phyloP scores from a whole-genome alignment of 2,329 filamentous ascomycete species.

The Drechslera avenae region DNA sequence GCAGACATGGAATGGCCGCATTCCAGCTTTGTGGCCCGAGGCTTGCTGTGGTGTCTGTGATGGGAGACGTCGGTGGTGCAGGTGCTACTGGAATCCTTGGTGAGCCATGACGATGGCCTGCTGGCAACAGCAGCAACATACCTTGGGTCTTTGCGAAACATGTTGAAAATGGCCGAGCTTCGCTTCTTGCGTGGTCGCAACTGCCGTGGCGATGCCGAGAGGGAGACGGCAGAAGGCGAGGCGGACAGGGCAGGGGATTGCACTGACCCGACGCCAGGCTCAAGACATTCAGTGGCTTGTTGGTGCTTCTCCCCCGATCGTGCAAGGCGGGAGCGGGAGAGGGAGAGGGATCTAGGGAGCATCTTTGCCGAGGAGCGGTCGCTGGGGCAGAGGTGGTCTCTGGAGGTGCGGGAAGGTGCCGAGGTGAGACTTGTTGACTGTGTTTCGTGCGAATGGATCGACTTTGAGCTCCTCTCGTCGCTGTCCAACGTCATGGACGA shows the following conservation, averaged over 20 bases:
- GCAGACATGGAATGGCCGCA: conserved; percentile 42
- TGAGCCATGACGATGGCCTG: not conserved
- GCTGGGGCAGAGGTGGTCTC: conserved; percentile 28
- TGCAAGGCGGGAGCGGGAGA: conserved; percentile 23
- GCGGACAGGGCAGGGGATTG: conserved; percentile 33
- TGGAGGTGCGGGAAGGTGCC: conserved; percentile 41
- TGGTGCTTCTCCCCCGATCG: conserved; percentile 27
- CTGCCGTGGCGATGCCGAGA: conserved; percentile 25
- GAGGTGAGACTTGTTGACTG: conserved; percentile 45
- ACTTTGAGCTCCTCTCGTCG: conserved; percentile 41
- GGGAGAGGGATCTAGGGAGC: conserved; percentile 21
- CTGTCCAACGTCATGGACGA: conserved; percentile 40
- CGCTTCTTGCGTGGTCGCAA: conserved; percentile 34
- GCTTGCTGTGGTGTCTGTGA: conserved; percentile 30
- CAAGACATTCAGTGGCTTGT: conserved; percentile 21
- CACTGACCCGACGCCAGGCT: conserved; percentile 22
- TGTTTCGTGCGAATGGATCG: conserved; percentile 43
- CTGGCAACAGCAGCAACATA: conserved; percentile 12
- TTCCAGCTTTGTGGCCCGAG: conserved; percentile 32
- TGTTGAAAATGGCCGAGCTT: conserved; percentile 36
- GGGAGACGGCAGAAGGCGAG: conserved; percentile 29
- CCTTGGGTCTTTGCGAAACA: conserved; percentile 42
- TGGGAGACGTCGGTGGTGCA: conserved; percentile 35
- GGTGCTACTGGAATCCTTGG: conserved; percentile 29
- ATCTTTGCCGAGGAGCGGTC: conserved; percentile 28